Conservation (phyloP, 257 asterid genomes). For the Solanum pimpinellifolium region DNA sequence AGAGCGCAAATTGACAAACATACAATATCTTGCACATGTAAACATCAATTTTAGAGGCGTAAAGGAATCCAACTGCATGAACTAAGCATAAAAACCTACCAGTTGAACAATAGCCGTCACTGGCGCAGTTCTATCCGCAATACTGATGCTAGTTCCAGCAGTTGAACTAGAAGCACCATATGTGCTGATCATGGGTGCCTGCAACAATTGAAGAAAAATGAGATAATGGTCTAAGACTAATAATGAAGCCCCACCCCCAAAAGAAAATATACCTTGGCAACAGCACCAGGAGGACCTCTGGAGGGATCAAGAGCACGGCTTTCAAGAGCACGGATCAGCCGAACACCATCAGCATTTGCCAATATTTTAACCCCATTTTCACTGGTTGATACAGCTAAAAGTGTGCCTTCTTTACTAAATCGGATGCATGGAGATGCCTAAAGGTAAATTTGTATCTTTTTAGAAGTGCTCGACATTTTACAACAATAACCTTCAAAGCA, state of each 20-base stretch:
- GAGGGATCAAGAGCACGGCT: conserved; percentile 13
- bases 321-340: conserved; percentile 22
- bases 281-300: conserved; percentile 13
- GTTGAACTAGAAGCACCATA: conserved; percentile 35
- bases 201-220: not conserved
- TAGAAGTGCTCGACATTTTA: not conserved
- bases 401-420: conserved; percentile 45
- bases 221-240: not conserved
- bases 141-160: conserved; percentile 18
- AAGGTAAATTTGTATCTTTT: not conserved
- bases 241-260: not conserved
- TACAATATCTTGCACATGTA: not conserved
- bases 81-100: conserved; percentile 15
- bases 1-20: not conserved
- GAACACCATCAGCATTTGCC: conserved; percentile 41
- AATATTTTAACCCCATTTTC: conserved; percentile 52
- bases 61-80: not conserved
- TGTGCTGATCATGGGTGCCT: conserved; percentile 8
- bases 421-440: conserved; percentile 68
- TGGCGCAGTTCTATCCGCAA: conserved; percentile 30
- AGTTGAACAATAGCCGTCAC: conserved; percentile 15
- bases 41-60: not conserved
- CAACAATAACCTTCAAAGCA: not conserved
- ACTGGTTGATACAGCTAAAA: conserved; percentile 60
- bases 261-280: conserved; percentile 26